Conservation (phyloP, 805 yeast genomes). For the Ogataea henricii region DNA sequence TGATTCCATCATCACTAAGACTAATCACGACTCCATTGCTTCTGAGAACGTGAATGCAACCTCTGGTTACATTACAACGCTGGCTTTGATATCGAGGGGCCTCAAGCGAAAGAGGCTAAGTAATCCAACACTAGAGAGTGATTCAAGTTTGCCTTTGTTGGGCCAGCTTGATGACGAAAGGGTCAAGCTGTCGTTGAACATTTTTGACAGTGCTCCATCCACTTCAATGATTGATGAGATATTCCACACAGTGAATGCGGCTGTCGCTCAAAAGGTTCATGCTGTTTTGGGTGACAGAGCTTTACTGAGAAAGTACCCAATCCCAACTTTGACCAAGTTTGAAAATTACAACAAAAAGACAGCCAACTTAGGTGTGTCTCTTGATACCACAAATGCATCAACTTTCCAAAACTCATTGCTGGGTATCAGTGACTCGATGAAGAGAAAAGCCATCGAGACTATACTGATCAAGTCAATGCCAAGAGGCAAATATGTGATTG, state of each 20-base stretch:
- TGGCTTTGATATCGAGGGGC: constrained; percentile 64
- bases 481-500: constrained; percentile 83
- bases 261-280: constrained; percentile 79
- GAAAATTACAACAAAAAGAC: constrained; percentile 77
- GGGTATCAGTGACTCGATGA: constrained; percentile 57
- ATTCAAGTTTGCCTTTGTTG: constrained; percentile 62
- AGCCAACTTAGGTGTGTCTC: constrained; percentile 59
- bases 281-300: constrained; percentile 79
- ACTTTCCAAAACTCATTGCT: constrained; percentile 72
- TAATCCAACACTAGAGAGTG: constrained; percentile 48
- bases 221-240: constrained; percentile 70
- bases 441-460: constrained; percentile 75
- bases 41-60: constrained; percentile 52
- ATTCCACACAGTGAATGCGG: constrained; percentile 75
- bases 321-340: constrained; percentile 80
- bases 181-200: constrained; percentile 68
- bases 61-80: constrained; percentile 60
- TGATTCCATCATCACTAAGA: constrained; percentile 47
- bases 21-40: constrained; percentile 21
- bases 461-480: constrained; percentile 78
- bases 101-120: constrained; percentile 68
- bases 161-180: constrained; percentile 86
- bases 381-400: constrained; percentile 76
- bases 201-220: constrained; percentile 62
- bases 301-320: constrained; percentile 81